Base-by-base conservation (phyloP, 352 stramenopile species). In the Plasmopara halstedii region DNA sequence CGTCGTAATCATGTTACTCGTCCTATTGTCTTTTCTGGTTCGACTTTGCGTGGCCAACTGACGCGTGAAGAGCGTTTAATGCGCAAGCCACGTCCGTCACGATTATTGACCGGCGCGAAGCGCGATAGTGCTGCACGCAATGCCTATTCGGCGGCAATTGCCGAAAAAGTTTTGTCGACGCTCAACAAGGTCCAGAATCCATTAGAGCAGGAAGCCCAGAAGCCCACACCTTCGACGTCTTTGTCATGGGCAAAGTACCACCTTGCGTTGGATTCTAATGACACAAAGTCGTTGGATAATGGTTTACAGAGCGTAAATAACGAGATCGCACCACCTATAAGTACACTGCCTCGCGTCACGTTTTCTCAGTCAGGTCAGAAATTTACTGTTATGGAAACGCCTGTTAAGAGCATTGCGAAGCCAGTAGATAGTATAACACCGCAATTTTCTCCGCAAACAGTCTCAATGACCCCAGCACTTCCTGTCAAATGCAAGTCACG, bases 181-280 rank as follows among this genome's bases (percentile, higher is more conserved):
- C 50, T 94, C 27, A 88, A 87, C 50, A 88, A 88, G 53, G 63
- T 92, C 22, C 72, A 94, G 52, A 85, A 67, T 19, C 82, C 82
- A 20, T 44, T 94, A n/a, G 71, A 84, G 26, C 61, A 63, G 22
- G 77, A 90, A 55, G 62, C 72, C 0, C 67, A 73, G 39, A 88
- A 91, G 40, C 82, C 82, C 10, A 84, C 70, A 18, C 75, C 76
- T 11, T 85, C 74, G 9, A 88, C 75, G 22, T 87, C 80, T 21
- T 51, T 88, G 55, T 90, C 80, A 9, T 94, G 83, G 83, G 75
- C 76, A 1, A 94, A 92, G 45, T 88, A 89, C 45, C 72, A 90
- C n/a, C 50, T 90, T 8, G 71, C 82, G 4, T 18, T 88, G 18
- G 50, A 63, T 6, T 67, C 82, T 3, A 52, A 64, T 15, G 32